Evolutionary conservation across 768 basidiomycete genomes (phyloP).

Genomic region (Boletus rubropictus): DNA sequence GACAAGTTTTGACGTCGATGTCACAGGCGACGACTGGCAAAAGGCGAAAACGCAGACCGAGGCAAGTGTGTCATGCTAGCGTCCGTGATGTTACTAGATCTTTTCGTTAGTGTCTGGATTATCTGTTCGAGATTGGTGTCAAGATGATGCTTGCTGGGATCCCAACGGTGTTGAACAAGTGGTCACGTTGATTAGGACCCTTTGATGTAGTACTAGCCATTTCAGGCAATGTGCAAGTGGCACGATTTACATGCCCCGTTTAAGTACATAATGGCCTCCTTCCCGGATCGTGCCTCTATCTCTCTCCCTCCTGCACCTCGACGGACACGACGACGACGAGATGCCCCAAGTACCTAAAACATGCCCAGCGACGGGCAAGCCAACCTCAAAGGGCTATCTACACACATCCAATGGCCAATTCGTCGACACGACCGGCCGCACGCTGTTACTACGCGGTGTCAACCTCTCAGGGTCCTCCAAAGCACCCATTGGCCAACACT

Average conservation of each 20-base stretch:
- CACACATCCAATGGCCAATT: constrained; percentile 67
- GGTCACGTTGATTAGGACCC: background rate
- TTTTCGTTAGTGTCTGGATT: constrained; percentile 68
- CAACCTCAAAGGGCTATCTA: constrained; percentile 35
- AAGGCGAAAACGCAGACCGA: constrained; percentile 88
- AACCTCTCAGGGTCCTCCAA: constrained; percentile 91
- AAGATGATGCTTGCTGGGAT: constrained; percentile 70
- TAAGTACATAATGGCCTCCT: background rate
- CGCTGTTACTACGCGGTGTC: constrained; percentile 84
- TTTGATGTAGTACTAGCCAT: background rate
- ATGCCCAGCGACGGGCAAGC: constrained; percentile 17
- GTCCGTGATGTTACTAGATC: background rate
- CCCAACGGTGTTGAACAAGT: constrained; percentile 37
- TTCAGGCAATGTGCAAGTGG: constrained; percentile 14
- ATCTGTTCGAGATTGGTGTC: constrained; percentile 83
- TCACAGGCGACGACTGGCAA: constrained; percentile 66
- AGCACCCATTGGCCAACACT: constrained; percentile 66
- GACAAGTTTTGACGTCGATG: constrained; percentile 3
- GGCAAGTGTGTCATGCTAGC: constrained; percentile 31
- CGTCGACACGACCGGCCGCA: constrained; percentile 69
- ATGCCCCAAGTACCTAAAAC: constrained; percentile 19
- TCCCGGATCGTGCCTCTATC: background rate
- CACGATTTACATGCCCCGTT: constrained; percentile 13
- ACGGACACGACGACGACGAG: background rate
- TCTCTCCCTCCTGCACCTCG: background rate